phyloP scores from a whole-genome alignment of 257 asterid species.

The Avicennia marina region DNA sequence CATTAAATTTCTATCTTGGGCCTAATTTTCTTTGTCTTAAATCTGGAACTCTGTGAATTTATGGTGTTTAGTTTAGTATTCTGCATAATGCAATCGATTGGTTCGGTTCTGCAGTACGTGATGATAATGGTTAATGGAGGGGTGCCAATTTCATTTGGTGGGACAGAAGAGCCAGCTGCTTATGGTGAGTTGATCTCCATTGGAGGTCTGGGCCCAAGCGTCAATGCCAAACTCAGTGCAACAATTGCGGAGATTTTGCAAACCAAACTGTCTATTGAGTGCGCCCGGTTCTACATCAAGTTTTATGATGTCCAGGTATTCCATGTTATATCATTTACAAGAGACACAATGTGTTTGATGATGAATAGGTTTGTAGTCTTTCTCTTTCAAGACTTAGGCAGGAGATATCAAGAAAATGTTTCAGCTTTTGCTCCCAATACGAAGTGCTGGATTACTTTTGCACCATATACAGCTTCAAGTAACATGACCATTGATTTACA shows the following conservation, averaged over 20 bases:
- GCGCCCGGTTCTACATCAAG: conserved; percentile 74
- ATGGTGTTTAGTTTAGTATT: background rate
- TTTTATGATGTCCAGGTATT: conserved; percentile 80
- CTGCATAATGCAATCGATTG: background rate
- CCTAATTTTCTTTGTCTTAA: background rate
- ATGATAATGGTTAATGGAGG: conserved; percentile 86
- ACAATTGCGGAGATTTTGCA: conserved; percentile 82
- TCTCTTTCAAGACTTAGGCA: background rate
- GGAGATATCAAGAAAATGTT: background rate
- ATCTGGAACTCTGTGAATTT: background rate
- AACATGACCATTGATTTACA: background rate
- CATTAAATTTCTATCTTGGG: background rate
- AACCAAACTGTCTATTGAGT: conserved; percentile 66
- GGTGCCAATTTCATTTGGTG: conserved; percentile 76
- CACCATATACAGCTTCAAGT: background rate
- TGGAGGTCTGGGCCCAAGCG: conserved; percentile 71
- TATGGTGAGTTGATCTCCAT: conserved; percentile 84
- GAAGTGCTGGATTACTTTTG: background rate
- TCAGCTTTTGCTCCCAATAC: background rate
- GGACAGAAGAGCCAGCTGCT: conserved; percentile 94
- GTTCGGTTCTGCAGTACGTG: conserved; percentile 52
- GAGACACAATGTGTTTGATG: background rate
- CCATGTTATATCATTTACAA: background rate
- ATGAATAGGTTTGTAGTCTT: background rate
- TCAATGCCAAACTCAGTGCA: conserved; percentile 78